Conservation (phyloP, 2,329 filamentous ascomycete species). For the Dothistroma pini region DNA sequence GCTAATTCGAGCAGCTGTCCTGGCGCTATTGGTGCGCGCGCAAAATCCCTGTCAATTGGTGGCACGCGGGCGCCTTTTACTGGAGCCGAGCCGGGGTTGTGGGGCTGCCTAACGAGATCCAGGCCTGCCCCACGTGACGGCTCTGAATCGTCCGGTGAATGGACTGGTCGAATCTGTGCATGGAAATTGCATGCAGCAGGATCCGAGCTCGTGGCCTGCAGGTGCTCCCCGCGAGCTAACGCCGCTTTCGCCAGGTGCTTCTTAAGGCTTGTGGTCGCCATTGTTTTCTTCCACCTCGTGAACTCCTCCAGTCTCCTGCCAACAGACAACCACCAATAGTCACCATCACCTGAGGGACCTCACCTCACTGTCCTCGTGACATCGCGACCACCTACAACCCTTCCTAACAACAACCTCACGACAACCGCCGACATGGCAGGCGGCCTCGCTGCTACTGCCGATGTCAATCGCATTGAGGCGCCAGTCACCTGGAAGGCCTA, state of each 20-base stretch:
- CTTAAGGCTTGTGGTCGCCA: slow-evolving; percentile 5
- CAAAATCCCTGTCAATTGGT: neutral
- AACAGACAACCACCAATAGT: slow-evolving; percentile 1
- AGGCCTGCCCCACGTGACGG: neutral
- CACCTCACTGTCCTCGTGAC: neutral
- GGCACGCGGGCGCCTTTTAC: neutral
- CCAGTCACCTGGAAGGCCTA: slow-evolving; percentile 46
- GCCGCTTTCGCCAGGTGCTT: neutral
- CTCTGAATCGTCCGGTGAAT: neutral
- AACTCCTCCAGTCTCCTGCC: neutral
- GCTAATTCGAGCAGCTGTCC: neutral
- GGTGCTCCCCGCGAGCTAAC: neutral
- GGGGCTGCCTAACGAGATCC: neutral
- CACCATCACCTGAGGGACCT: neutral
- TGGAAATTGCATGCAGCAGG: neutral
- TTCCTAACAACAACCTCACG: neutral
- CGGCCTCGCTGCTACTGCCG: slow-evolving; percentile 42
- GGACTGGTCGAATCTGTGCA: neutral
- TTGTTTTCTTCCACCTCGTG: slow-evolving; percentile 5
- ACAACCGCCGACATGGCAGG: slow-evolving; percentile 19
- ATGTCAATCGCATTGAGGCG: slow-evolving; percentile 53
- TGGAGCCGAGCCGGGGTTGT: neutral
- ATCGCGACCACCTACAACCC: neutral
- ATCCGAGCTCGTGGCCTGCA: slow-evolving; percentile 2
- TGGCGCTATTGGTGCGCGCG: neutral